Percentiles rank a stretch among this genome's conserved stretches.
Evolutionary conservation across 1,284 basidiomycete genomes (phyloP).

Genomic region (Malassezia nana): DNA sequence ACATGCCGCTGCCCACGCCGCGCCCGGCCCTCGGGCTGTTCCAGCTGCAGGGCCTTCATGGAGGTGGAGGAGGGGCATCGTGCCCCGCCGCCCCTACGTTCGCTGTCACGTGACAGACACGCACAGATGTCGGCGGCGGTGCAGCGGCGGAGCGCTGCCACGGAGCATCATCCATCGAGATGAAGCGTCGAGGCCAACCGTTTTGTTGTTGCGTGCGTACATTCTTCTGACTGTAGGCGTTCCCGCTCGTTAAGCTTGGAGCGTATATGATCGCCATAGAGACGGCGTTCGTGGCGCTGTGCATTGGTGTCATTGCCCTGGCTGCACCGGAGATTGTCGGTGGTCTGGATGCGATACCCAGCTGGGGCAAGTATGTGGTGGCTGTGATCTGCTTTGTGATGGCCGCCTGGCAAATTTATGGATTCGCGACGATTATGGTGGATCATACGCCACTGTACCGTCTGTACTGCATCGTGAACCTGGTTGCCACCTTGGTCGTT

Average conservation of each 20-base stretch:
- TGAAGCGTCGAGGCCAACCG: slow-evolving; percentile 24
- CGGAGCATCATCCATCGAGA: neutral
- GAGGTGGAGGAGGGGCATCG: neutral
- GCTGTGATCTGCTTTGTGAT: slow-evolving; percentile 33
- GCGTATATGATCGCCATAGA: slow-evolving; percentile 40
- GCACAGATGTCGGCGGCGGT: slow-evolving; percentile 2
- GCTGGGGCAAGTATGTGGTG: slow-evolving; percentile 35
- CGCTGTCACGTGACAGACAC: slow-evolving; percentile 6
- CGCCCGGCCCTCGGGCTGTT: slow-evolving; percentile 19
- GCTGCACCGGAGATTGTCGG: slow-evolving; percentile 41
- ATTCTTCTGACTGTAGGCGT: slow-evolving; percentile 12
- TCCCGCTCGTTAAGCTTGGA: slow-evolving; percentile 43
- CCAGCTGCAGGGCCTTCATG: slow-evolving; percentile 37
- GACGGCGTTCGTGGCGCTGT: slow-evolving; percentile 33
- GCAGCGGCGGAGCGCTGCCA: slow-evolving; percentile 4
- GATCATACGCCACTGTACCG: slow-evolving; percentile 35
- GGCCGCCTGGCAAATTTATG: slow-evolving; percentile 38
- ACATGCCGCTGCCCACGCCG: slow-evolving; percentile 29
- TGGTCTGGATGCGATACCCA: slow-evolving; percentile 29
- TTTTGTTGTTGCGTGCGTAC: slow-evolving; percentile 40
- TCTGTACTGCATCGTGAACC: slow-evolving; percentile 39
- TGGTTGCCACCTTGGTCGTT: slow-evolving; percentile 30
- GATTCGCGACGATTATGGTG: slow-evolving; percentile 27
- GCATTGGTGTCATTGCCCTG: slow-evolving; percentile 32
- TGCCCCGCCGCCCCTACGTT: no score